Conservation (phyloP, 768 basidiomycete species). For the Mycena polygramma region DNA sequence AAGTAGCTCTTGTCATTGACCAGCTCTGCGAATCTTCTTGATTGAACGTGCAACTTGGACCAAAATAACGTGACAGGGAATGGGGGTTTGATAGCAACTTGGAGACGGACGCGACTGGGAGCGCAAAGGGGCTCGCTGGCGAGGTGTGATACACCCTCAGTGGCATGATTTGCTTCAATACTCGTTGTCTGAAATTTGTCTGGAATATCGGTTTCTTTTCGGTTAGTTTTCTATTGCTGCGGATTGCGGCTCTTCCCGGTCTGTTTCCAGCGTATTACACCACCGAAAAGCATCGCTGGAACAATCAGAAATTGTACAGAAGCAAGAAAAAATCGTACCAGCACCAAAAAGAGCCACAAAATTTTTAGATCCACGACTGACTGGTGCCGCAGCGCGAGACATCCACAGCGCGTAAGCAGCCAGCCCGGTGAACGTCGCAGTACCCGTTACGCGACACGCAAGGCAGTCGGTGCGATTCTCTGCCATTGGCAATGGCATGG, state of each 20-base stretch:
- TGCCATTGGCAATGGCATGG: slow-evolving; percentile 12
- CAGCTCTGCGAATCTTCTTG: neutral
- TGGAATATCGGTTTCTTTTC: neutral
- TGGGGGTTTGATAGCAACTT: too few relatives aligned
- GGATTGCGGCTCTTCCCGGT: slow-evolving; percentile 8
- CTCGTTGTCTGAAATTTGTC: too few relatives aligned
- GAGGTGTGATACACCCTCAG: too few relatives aligned
- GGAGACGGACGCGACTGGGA: too few relatives aligned
- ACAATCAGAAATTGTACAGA: too few relatives aligned
- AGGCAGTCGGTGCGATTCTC: slow-evolving; percentile 62
- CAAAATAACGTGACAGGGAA: too few relatives aligned
- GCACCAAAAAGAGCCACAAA: slow-evolving; percentile 60
- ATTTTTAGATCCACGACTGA: slow-evolving; percentile 70
- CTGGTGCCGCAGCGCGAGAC: slow-evolving; percentile 73
- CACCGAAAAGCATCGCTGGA: slow-evolving; percentile 36
- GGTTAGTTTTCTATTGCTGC: neutral
- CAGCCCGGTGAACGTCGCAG: slow-evolving; percentile 70
- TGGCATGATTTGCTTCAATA: too few relatives aligned
- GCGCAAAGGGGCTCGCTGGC: too few relatives aligned
- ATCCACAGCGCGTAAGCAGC: slow-evolving; percentile 78
- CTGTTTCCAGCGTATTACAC: slow-evolving; percentile 34
- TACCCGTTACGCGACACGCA: slow-evolving; percentile 78
- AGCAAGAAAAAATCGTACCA: slow-evolving; percentile 15
- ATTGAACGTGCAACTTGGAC: neutral
- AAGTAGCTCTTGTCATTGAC: too few relatives aligned